Conservation (phyloP, 371 early-diverging fungal species). For the Choanephora cucurbitarum region DNA sequence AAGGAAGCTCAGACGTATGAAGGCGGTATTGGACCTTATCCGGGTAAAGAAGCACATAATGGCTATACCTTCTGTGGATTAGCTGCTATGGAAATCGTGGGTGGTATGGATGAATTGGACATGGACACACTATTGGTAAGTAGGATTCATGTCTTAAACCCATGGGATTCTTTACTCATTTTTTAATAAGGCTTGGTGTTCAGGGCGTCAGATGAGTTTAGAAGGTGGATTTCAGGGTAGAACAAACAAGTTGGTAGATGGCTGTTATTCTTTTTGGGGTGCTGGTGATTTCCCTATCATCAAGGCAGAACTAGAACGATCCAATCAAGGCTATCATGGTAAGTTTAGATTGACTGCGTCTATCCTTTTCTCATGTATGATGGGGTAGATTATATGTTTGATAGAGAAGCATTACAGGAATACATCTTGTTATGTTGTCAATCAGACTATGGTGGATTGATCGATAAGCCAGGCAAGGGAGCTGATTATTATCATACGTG, state of each 20-base stretch:
- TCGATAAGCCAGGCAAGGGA: constrained; percentile 87
- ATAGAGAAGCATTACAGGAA: constrained; percentile 79
- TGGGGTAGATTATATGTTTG: constrained; percentile 48
- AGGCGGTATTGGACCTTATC: constrained; percentile 91
- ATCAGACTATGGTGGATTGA: constrained; percentile 76
- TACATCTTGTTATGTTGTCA: constrained; percentile 92
- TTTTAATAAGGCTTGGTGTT: constrained; percentile 67
- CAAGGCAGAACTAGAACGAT: constrained; percentile 41
- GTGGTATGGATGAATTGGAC: constrained; percentile 61
- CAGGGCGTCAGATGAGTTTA: constrained; percentile 78
- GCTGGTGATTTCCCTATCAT: constrained; percentile 86
- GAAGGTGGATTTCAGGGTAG: constrained; percentile 98
- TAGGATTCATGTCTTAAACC: too few relatives aligned
- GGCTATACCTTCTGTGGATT: constrained; percentile 96
- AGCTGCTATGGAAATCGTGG: constrained; percentile 85
- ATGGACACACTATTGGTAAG: constrained; percentile 60
- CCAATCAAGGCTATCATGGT: too few relatives aligned
- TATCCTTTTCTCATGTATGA: neutral
- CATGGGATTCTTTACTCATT: too few relatives aligned
- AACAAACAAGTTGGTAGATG: constrained; percentile 97
- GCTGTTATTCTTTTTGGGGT: constrained; percentile 98
- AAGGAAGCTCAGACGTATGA: constrained; percentile 86
- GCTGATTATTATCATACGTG: constrained; percentile 96
- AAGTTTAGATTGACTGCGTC: too few relatives aligned
- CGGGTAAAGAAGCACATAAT: constrained; percentile 95